Evolutionary conservation across 2,329 filamentous ascomycete genomes (phyloP).

Genomic region (Zymoseptoria pseudotritici): DNA sequence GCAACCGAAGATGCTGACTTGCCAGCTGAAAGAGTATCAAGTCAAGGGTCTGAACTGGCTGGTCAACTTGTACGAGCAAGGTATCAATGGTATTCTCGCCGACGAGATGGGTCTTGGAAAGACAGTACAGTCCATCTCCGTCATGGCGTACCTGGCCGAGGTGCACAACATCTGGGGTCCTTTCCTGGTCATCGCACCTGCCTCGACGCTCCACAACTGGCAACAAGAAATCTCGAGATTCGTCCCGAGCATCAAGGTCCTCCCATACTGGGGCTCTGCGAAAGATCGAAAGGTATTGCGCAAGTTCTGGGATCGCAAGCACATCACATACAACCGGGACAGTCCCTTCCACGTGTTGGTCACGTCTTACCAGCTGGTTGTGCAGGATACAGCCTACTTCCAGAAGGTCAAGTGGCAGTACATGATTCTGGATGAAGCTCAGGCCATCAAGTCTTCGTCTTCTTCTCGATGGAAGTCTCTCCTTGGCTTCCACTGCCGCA

Average conservation of each 20-base stretch:
- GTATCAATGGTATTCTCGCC: conserved; percentile 97
- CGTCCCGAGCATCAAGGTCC: conserved; percentile 85
- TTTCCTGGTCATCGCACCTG: conserved; percentile 91
- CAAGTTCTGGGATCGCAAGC: conserved; percentile 98
- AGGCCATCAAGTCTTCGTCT: conserved; percentile 96
- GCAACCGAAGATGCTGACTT: conserved; percentile 87
- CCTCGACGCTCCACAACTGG: conserved; percentile 97
- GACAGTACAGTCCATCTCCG: conserved; percentile 96
- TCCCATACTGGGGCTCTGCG: conserved; percentile 95
- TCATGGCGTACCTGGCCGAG: conserved; percentile 97
- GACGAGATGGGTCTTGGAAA: conserved; percentile 99
- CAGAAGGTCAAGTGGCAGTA: conserved; percentile 99
- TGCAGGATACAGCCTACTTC: conserved; percentile 93
- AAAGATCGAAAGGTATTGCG: conserved; percentile 91
- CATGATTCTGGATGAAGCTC: conserved; percentile 98
- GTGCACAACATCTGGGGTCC: conserved; percentile 98
- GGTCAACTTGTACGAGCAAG: conserved; percentile 97
- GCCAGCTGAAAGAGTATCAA: conserved; percentile 96
- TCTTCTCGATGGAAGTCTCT: conserved; percentile 96
- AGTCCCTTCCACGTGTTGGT: conserved; percentile 93
- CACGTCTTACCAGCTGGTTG: conserved; percentile 94
- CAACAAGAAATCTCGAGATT: conserved; percentile 96
- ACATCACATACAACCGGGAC: conserved; percentile 88
- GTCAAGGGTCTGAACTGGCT: conserved; percentile 99
- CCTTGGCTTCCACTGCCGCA: conserved; percentile 89